phyloP scores from a whole-genome alignment of 2,329 filamentous ascomycete species.

The Ceratocystis cacaofunesta region DNA sequence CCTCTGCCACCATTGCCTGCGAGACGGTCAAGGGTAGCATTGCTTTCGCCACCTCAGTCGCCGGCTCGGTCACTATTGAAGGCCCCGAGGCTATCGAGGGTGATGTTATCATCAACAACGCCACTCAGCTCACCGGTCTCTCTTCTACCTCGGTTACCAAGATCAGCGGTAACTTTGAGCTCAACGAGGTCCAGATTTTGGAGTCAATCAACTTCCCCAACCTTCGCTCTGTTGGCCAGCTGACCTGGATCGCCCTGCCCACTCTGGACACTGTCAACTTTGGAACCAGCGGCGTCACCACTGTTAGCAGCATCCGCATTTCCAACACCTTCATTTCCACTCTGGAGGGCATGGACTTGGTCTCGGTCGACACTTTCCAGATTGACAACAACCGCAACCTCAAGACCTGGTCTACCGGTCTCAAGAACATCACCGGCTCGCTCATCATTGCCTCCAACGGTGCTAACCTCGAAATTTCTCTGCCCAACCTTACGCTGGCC shows the following conservation, averaged over 20 bases:
- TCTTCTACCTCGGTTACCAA: conserved; percentile 43
- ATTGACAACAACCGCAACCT: conserved; percentile 87
- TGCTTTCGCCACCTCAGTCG: conserved; percentile 28
- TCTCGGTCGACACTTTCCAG: conserved; percentile 55
- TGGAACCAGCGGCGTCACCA: conserved; percentile 42
- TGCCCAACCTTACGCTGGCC: conserved; percentile 60
- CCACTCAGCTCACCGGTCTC: conserved; percentile 44
- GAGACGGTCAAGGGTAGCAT: conserved; percentile 44
- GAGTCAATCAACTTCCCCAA: conserved; percentile 49
- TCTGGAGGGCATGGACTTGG: conserved; percentile 68
- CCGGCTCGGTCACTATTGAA: conserved; percentile 45
- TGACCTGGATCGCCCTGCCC: conserved; percentile 60
- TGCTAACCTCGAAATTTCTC: conserved; percentile 50
- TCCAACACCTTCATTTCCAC: conserved; percentile 71
- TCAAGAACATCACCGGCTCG: conserved; percentile 56
- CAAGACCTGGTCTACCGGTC: conserved; percentile 57
- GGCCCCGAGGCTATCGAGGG: conserved; percentile 43
- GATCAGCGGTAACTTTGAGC: conserved; percentile 55
- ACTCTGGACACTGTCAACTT: conserved; percentile 36
- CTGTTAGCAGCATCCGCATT: conserved; percentile 56
- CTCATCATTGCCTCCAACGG: conserved; percentile 73
- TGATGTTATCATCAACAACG: conserved; percentile 44
- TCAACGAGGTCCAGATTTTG: conserved; percentile 55
- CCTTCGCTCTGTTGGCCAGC: conserved; percentile 49
- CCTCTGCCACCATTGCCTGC: conserved; percentile 50